Evolutionary conservation across 305 asterid species (phyloP).

Genomic region (Fraxinus platypoda): DNA sequence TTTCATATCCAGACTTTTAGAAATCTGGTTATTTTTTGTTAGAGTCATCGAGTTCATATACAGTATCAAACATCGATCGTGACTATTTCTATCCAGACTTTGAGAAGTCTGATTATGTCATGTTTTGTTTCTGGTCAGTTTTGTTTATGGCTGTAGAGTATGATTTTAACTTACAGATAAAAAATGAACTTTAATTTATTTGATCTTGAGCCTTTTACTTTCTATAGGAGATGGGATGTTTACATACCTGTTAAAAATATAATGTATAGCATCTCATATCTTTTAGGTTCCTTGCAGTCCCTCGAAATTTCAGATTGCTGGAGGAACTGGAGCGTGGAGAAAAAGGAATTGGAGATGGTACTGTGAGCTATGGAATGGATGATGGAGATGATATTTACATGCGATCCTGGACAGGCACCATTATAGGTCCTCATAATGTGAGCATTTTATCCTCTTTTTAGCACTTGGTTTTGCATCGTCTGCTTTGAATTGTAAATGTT

Average conservation of each 20-base stretch:
- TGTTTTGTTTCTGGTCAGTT: background rate
- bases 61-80: background rate
- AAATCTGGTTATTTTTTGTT: background rate
- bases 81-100: background rate
- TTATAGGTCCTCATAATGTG: conserved; percentile 67
- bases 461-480: background rate
- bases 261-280: conserved; percentile 7
- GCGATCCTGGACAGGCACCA: conserved; percentile 75
- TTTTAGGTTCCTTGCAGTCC: conserved; percentile 39
- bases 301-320: conserved; percentile 62
- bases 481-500: background rate
- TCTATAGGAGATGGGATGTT: background rate
- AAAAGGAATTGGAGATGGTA: conserved; percentile 68
- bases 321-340: conserved; percentile 75
- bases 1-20: background rate
- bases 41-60: background rate
- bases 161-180: background rate
- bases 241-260: background rate
- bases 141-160: background rate
- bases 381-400: conserved; percentile 69
- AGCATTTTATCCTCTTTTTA: background rate
- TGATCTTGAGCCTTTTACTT: background rate
- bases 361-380: conserved; percentile 74
- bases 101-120: background rate
- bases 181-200: background rate